These are phyloP conservation scores for Serendipita sp. DNA, from an alignment of 768 basidiomycete genomes.

Conservation along the genomic window DNA sequence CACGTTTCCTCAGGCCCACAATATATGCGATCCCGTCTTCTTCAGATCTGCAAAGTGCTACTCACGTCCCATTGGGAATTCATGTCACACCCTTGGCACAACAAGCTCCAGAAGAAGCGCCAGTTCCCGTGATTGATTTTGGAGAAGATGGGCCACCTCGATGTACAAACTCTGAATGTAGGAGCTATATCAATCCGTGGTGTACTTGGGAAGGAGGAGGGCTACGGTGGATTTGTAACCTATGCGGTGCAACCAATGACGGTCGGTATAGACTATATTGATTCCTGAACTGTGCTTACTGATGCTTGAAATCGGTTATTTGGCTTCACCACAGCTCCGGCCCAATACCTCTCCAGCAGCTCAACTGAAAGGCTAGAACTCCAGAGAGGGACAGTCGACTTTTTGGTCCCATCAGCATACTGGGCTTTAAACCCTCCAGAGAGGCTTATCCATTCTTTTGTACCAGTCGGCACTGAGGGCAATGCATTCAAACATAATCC, in stretches of 20 bases:
- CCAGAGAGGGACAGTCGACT: constrained; percentile 82
- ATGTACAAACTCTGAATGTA: constrained; percentile 51
- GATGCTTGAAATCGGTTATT: not conserved
- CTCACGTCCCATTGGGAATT: constrained; percentile 70
- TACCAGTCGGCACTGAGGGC: constrained; percentile 11
- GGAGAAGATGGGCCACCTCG: constrained; percentile 62
- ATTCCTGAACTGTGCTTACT: not conserved
- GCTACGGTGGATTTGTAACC: constrained; percentile 77
- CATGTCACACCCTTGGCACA: constrained; percentile 84
- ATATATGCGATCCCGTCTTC: constrained; percentile 80
- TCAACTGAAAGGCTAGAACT: constrained; percentile 73
- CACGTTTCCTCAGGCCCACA: constrained; percentile 75
- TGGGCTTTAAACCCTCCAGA: constrained; percentile 61
- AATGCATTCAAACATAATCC: not conserved
- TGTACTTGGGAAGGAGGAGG: constrained; percentile 73
- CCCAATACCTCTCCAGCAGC: constrained; percentile 55
- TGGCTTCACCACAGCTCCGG: constrained; percentile 2
- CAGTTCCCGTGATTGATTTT: constrained; percentile 60
- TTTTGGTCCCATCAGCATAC: constrained; percentile 65
- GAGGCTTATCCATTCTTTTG: constrained; percentile 36
- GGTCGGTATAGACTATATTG: constrained; percentile 34
- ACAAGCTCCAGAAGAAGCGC: constrained; percentile 59
- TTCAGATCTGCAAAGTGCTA: constrained; percentile 60
- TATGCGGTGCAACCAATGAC: constrained; percentile 70
- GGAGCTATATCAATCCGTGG: constrained; percentile 91